These are phyloP conservation scores for Hawksworthiomyces lignivorus DNA, from an alignment of 2,329 filamentous ascomycete species.

Conservation along the genomic window DNA sequence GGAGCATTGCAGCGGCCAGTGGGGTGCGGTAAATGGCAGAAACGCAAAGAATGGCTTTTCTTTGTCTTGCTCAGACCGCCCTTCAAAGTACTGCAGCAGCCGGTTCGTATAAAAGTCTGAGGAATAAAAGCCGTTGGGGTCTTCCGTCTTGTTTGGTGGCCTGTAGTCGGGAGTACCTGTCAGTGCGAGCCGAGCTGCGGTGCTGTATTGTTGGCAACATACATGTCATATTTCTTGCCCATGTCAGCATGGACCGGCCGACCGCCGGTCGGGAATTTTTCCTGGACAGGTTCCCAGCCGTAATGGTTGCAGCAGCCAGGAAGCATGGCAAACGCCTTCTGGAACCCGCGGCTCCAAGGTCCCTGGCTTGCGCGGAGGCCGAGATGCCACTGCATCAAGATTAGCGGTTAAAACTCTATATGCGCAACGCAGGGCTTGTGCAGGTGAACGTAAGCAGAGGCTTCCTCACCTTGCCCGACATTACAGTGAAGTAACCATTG, in stretches of 20 bases:
- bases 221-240: constrained; percentile 9
- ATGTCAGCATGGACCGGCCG: constrained; percentile 19
- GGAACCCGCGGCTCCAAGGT: constrained; percentile 52
- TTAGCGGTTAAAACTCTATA: not conserved
- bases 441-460: too few relatives aligned
- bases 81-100: constrained; percentile 41
- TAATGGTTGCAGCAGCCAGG: constrained; percentile 52
- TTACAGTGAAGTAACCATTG: constrained; percentile 51
- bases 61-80: constrained; percentile 30
- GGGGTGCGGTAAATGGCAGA: constrained; percentile 53
- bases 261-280: constrained; percentile 13
- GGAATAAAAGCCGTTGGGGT: constrained; percentile 44
- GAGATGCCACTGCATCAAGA: constrained; percentile 44
- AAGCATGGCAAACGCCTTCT: constrained; percentile 50
- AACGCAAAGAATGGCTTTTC: constrained; percentile 50
- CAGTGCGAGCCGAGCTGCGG: too few relatives aligned
- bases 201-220: too few relatives aligned
- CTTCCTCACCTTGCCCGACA: constrained; percentile 45
- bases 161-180: too few relatives aligned
- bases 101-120: constrained; percentile 44
- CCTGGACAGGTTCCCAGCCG: constrained; percentile 36
- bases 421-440: too few relatives aligned
- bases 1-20: constrained; percentile 50
- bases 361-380: constrained; percentile 33
- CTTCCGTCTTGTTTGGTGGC: constrained; percentile 15